A percentile compares a stretch with the other conserved stretches of the same genome.
Evolutionary conservation across 2,329 filamentous ascomycete genomes (phyloP).

Genomic region (Nothophaeocryptopus gaeumannii): DNA sequence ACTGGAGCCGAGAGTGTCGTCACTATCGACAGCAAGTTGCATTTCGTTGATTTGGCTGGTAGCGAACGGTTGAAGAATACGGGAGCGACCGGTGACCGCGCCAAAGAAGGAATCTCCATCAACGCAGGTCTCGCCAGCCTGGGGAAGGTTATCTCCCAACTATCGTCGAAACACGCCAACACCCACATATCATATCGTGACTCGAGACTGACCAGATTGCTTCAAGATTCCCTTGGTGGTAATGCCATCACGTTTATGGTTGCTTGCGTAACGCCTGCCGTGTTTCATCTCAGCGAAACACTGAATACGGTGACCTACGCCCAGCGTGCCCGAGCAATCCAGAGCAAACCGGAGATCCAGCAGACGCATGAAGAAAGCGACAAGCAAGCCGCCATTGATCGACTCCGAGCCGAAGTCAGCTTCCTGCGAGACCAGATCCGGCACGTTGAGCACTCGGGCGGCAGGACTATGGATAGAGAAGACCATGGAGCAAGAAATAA

Average conservation of each 20-base stretch:
- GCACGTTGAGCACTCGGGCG: slow-evolving; percentile 68
- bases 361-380: slow-evolving; percentile 84
- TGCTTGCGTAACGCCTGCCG: slow-evolving; percentile 92
- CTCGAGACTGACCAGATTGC: slow-evolving; percentile 88
- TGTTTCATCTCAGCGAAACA: slow-evolving; percentile 96
- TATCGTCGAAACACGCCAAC: slow-evolving; percentile 82
- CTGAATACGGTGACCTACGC: slow-evolving; percentile 96
- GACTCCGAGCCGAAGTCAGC: slow-evolving; percentile 86
- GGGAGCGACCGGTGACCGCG: slow-evolving; percentile 87
- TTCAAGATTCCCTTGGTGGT: slow-evolving; percentile 94
- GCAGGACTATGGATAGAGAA: slow-evolving; percentile 65
- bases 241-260: slow-evolving; percentile 99
- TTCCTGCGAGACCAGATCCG: slow-evolving; percentile 93
- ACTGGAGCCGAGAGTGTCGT: slow-evolving; percentile 64
- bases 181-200: slow-evolving; percentile 96
- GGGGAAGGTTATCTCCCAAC: slow-evolving; percentile 96
- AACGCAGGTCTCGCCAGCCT: slow-evolving; percentile 92
- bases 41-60: slow-evolving; percentile 96
- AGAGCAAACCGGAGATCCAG: slow-evolving; percentile 96
- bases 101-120: slow-evolving; percentile 95
- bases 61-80: slow-evolving; percentile 98
- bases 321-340: slow-evolving; percentile 90
- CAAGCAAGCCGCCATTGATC: slow-evolving; percentile 89
- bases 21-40: slow-evolving; percentile 94
- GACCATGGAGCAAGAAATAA: slow-evolving; percentile 56